phyloP scores from a whole-genome alignment of 257 asterid genomes.

The Verbena officinalis region DNA sequence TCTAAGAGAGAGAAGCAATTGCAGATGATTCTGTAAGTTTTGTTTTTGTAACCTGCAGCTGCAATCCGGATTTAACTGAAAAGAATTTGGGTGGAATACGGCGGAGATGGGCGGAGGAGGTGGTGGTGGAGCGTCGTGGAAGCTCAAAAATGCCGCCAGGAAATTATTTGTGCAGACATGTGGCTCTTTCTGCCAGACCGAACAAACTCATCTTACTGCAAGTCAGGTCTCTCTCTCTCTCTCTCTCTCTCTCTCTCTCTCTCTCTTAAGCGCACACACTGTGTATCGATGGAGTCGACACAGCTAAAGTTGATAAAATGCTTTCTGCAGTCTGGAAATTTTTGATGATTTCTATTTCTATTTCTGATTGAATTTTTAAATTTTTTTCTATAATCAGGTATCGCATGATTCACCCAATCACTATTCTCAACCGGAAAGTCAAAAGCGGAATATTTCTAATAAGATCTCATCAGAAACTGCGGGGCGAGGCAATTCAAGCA shows the following conservation, averaged over 20 bases:
- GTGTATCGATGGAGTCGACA: background rate
- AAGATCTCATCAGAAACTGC: conserved; percentile 34
- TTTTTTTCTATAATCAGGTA: conserved; percentile 31
- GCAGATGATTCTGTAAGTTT: background rate
- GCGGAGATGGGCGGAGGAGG: conserved; percentile 42
- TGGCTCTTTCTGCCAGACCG: conserved; percentile 41
- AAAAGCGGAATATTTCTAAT: conserved; percentile 26
- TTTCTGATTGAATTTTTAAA: background rate
- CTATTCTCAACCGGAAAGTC: conserved; percentile 24
- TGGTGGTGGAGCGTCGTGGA: conserved; percentile 48
- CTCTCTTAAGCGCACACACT: background rate
- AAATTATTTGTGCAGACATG: conserved; percentile 52
- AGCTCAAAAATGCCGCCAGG: conserved; percentile 59
- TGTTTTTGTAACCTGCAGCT: conserved; percentile 23
- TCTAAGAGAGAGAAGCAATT: background rate
- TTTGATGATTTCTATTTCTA: background rate
- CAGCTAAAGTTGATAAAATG: background rate
- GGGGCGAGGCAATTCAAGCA: conserved; percentile 31
- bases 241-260: conserved; percentile 14
- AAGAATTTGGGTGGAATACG: background rate
- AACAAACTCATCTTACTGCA: conserved; percentile 28
- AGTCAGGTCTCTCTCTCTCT: conserved; percentile 26
- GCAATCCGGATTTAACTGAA: background rate
- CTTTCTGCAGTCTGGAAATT: background rate
- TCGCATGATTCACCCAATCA: conserved; percentile 36